A percentile compares a stretch with the other conserved stretches of the same genome.
phyloP scores from a whole-genome alignment of 1,284 basidiomycete species.

The Chalciporus sp. region DNA sequence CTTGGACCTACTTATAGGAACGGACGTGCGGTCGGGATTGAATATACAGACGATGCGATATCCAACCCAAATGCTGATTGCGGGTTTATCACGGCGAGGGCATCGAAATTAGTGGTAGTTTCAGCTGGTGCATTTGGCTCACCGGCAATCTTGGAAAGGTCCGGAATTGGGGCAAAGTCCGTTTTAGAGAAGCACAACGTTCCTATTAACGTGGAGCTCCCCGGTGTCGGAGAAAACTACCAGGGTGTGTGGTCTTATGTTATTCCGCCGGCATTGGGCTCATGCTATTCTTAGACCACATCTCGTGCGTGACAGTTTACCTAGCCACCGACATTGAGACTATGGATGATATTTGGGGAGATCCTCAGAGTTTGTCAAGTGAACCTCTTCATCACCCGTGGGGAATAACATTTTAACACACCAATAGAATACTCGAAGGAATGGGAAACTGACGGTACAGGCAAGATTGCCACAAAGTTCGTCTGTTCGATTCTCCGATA shows the following conservation, averaged over 20 bases:
- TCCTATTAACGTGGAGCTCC: constrained; percentile 45
- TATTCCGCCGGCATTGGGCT: neutral
- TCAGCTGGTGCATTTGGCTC: constrained; percentile 58
- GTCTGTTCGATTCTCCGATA: constrained; percentile 2
- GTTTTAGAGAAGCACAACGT: constrained; percentile 47
- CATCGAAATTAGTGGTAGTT: constrained; percentile 49
- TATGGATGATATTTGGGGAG: constrained; percentile 44
- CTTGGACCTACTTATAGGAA: constrained; percentile 35
- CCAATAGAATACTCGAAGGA: constrained; percentile 41
- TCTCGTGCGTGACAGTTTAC: constrained; percentile 38
- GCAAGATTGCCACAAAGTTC: constrained; percentile 54
- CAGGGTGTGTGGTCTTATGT: constrained; percentile 3
- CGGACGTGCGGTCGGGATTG: constrained; percentile 55
- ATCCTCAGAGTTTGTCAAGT: constrained; percentile 33
- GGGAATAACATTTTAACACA: neutral
- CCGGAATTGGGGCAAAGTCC: constrained; percentile 47
- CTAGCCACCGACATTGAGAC: constrained; percentile 44
- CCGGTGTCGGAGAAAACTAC: constrained; percentile 59
- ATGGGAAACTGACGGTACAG: constrained; percentile 48
- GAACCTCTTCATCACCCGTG: constrained; percentile 19
- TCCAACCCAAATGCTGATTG: constrained; percentile 18
- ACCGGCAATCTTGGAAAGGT: constrained; percentile 55
- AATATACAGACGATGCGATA: too few species aligned
- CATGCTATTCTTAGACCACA: constrained; percentile 41
- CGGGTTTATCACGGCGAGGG: constrained; percentile 35